Base-by-base conservation (phyloP, 202 grass and related monocot species). In the Alloteropsis angusta region DNA sequence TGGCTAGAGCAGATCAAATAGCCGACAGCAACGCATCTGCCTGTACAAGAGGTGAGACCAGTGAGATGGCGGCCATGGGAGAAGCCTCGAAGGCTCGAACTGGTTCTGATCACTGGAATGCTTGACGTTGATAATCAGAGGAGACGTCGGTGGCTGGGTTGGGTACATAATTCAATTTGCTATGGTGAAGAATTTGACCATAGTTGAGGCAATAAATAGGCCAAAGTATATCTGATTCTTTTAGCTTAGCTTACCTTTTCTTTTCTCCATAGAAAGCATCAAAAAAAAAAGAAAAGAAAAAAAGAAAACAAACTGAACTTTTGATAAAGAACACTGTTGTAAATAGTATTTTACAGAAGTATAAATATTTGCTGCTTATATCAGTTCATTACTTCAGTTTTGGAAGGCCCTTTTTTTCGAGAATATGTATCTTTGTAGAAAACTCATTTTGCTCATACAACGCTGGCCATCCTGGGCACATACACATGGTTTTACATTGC, bases 191-290 rank as follows among this genome's bases (percentile, higher is more conserved):
- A 84, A 73, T 37, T 55, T 78, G 52, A 78, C 70, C 60, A 80
- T 86, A 80, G 87, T 59, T 22, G 47, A 92, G 78, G 74, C 44
- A 83, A 88, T 90, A 81, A 74, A 92, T 81, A 86, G 87, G 74
- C 6, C 37, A 92, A 92, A 63, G 35, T 50, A 77, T 46, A 39
- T 68, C 68, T 60, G 65, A 86, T 87, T 92, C 87, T 80, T 82
- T 85, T 90, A 82, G 60, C 54, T 41, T 79, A 68, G 72, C 19
- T 76, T 71, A 56, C 45, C 8, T 65, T 85, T 48, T 5, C 42
- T 7, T 18, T 67, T 49, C 42, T 37, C 5, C 23, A 56, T 70
- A 22, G 25, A 36, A 81, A 68, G 44, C 18, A 62, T 19, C 1
- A 48, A 49, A 70, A 48, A 3, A 4, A 34, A 64, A 66, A 42